phyloP scores from a whole-genome alignment of 371 early-diverging fungal genomes.

The Chytridiales sp. region DNA sequence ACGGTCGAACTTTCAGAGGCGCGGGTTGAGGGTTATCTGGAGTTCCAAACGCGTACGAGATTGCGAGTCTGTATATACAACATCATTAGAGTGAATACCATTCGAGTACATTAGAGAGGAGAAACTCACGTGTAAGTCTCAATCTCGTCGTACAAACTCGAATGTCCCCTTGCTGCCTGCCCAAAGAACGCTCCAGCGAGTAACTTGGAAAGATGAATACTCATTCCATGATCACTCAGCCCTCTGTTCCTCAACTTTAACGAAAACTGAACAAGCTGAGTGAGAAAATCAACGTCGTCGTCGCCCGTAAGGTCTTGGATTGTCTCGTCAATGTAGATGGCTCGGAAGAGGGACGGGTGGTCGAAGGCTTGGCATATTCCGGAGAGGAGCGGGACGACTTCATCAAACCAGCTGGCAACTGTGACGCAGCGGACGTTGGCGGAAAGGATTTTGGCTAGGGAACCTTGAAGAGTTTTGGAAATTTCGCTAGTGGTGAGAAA shows the following conservation, averaged over 20 bases:
- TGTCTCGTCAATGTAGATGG: constrained; percentile 66
- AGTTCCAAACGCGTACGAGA: constrained; percentile 9
- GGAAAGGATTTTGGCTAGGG: constrained; percentile 57
- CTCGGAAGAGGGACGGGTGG: constrained; percentile 75
- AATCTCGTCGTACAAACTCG: constrained; percentile 77
- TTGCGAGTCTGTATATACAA: constrained; percentile 6
- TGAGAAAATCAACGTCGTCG: constrained; percentile 62
- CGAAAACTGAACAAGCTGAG: constrained; percentile 68
- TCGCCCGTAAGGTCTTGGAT: constrained; percentile 34
- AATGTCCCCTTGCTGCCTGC: constrained; percentile 74
- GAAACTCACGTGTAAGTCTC: constrained; percentile 62
- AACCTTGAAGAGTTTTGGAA: constrained; percentile 56
- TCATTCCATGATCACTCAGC: constrained; percentile 70
- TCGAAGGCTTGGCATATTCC: constrained; percentile 68
- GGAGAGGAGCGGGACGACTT: constrained; percentile 85
- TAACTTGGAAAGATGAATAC: constrained; percentile 73
- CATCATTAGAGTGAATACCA: no score
- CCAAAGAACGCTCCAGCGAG: constrained; percentile 76
- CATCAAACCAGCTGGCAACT: constrained; percentile 76
- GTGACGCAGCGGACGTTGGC: constrained; percentile 62
- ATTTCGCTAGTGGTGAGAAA: no score
- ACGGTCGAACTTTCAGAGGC: constrained; percentile 24
- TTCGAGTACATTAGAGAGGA: background rate
- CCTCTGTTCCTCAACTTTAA: constrained; percentile 71
- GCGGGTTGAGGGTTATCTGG: background rate